phyloP scores from a whole-genome alignment of 2,329 filamentous ascomycete genomes.

The Cercospora sp. region DNA sequence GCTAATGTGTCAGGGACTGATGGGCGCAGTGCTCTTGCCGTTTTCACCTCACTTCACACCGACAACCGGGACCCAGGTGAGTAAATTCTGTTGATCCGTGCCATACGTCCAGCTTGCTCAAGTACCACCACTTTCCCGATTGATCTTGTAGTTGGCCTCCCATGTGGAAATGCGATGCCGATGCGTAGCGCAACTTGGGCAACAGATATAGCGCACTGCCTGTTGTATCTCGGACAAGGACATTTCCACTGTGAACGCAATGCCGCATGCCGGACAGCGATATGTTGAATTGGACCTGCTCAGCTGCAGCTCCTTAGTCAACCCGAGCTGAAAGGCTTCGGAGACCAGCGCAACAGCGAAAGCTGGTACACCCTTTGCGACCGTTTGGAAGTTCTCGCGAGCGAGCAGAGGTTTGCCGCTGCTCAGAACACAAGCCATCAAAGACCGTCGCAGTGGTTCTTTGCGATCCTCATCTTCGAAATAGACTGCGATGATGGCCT shows the following conservation, averaged over 20 bases:
- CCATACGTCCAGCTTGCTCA: no score
- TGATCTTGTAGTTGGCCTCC: neutral
- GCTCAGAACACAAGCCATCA: neutral
- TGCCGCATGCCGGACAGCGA: neutral
- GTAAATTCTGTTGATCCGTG: no score
- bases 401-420: neutral
- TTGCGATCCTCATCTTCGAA: neutral
- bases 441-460: neutral
- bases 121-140: neutral
- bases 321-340: neutral
- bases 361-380: neutral
- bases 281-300: neutral
- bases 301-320: neutral
- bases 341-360: neutral
- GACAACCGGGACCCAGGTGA: no score
- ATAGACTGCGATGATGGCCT: neutral
- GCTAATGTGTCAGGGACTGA: no score
- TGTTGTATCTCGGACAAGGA: neutral
- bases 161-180: neutral
- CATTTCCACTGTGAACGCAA: neutral
- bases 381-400: neutral
- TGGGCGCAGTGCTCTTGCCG: no score
- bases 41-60: no score
- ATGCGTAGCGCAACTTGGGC: neutral
- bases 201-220: neutral